Evolutionary conservation across 495 filamentous ascomycete genomes (phyloP), one percentile per base, ranked within the genome.

Genomic region (Copromyces sp.): DNA sequence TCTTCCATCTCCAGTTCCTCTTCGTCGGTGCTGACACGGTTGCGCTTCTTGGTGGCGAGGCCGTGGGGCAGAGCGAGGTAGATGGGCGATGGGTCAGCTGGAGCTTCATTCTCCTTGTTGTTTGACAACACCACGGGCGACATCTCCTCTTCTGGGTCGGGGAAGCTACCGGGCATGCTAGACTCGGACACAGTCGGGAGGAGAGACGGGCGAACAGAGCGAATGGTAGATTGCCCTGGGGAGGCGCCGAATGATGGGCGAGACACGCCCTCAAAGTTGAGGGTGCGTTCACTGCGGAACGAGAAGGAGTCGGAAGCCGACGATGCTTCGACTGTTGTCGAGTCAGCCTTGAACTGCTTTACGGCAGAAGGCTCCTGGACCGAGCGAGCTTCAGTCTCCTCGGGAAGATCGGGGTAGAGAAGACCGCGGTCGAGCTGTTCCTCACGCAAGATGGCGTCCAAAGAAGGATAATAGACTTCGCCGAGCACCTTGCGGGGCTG

Each of bases 1-100:
- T 82, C 78, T 71, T 84, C 82, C 47, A 82, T 78, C 39, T 83
- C 82, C 16, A 75, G 76, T 40, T 85, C 83, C 39, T 86, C 83
- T 73, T 87, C 87, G 74, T 87, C 85, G 38, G 80, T 82, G 68
- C 77, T 82, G 38, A 83, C 84, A 17, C 89, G 86, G 71, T 86
- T 86, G 65, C 91, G 86, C 83, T 93, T 93, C 84, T 94, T 93
- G 82, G 91, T 93, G 4, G 81, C 77, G 77, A 94, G 88, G 40
- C 92, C 91, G 76, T 93, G 90, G 6, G 90, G 85, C 40, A 92
- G 83, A 16, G 76, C 68, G 20, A 80, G 45, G 53, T 75, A 73
- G 17, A 73, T 72, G 29, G 70, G 71, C 14, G 53, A 65, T 9
- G 47, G 47, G 20, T 65, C 53, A 0, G 68, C 73, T 7, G 84